Conservation (phyloP, 1,284 basidiomycete species). For the Microbotryum silenes-acaulis region DNA sequence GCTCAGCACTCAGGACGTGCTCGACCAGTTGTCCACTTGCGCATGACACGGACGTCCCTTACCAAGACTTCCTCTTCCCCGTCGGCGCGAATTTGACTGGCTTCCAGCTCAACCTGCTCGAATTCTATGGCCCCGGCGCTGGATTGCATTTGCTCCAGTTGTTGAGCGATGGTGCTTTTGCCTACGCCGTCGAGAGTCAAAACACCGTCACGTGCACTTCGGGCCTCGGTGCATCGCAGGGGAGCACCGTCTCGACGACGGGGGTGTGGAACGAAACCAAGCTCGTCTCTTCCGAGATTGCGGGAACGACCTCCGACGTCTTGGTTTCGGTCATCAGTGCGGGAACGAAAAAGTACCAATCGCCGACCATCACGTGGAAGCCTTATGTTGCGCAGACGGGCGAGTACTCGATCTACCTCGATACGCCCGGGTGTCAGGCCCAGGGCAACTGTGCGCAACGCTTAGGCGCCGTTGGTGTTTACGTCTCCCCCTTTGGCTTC, state of each 20-base stretch:
- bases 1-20: slow-evolving; percentile 37
- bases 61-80: slow-evolving; percentile 80
- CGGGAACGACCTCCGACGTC: slow-evolving; percentile 70
- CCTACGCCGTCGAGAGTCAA: slow-evolving; percentile 54
- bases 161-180: slow-evolving; percentile 67
- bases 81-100: slow-evolving; percentile 61
- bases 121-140: slow-evolving; percentile 66
- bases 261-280: slow-evolving; percentile 23
- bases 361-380: slow-evolving; percentile 73
- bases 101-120: slow-evolving; percentile 68
- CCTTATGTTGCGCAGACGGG: slow-evolving; percentile 84
- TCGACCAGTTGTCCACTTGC: slow-evolving; percentile 40
- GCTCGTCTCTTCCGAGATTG: slow-evolving; percentile 40
- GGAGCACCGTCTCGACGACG: slow-evolving; percentile 11
- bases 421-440: slow-evolving; percentile 75
- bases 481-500: slow-evolving; percentile 43
- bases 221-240: slow-evolving; percentile 34
- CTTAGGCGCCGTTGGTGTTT: too few species aligned
- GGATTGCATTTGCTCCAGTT: slow-evolving; percentile 84
- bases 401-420: slow-evolving; percentile 71
- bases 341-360: slow-evolving; percentile 53
- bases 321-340: slow-evolving; percentile 62
- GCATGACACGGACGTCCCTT: slow-evolving; percentile 55
- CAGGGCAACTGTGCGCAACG: slow-evolving; percentile 72
- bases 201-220: slow-evolving; percentile 69